Percentiles rank a stretch among this genome's conserved stretches.
These are phyloP conservation scores for Glycyrrhiza uralensis DNA, from an alignment of 306 rosid genomes.

Conservation along the genomic window DNA sequence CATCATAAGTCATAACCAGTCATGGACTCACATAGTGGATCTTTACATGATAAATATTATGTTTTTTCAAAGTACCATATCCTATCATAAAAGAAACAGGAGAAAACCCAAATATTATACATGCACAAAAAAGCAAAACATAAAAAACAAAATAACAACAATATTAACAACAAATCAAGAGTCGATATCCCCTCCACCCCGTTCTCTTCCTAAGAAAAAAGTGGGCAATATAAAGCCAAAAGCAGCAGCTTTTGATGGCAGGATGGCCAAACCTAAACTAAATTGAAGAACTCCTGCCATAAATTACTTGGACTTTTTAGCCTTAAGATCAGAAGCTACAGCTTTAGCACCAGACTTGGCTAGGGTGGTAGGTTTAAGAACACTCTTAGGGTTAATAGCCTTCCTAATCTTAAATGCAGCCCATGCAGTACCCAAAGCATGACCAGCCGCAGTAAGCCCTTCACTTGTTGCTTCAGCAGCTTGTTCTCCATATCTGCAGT, in stretches of 20 bases:
- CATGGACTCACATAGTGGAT: neutral
- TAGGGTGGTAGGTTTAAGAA: conserved; percentile 58
- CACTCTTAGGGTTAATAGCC: conserved; percentile 78
- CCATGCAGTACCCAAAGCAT: conserved; percentile 89
- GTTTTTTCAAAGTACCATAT: neutral
- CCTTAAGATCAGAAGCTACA: conserved; percentile 55
- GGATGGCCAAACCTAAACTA: conserved; percentile 1
- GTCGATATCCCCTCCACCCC: neutral
- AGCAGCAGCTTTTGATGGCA: neutral
- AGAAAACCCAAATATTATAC: neutral
- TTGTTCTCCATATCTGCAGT: conserved; percentile 81
- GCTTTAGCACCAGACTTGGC: conserved; percentile 76
- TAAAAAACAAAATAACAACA: neutral
- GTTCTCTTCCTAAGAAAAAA: neutral
- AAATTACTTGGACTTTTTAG: conserved; percentile 48
- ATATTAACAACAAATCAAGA: neutral
- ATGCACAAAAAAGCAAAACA: neutral
- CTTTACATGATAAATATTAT: neutral
- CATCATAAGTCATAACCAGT: neutral
- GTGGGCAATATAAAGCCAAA: neutral
- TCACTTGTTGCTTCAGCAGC: conserved; percentile 78
- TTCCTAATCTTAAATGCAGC: conserved; percentile 75
- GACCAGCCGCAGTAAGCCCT: conserved; percentile 91
- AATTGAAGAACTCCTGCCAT: conserved; percentile 20
- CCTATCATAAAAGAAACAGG: neutral